Percentiles rank a stretch among this genome's conserved stretches.
Conservation (phyloP, 345 rosid species). For the Hevea brasiliensis region DNA sequence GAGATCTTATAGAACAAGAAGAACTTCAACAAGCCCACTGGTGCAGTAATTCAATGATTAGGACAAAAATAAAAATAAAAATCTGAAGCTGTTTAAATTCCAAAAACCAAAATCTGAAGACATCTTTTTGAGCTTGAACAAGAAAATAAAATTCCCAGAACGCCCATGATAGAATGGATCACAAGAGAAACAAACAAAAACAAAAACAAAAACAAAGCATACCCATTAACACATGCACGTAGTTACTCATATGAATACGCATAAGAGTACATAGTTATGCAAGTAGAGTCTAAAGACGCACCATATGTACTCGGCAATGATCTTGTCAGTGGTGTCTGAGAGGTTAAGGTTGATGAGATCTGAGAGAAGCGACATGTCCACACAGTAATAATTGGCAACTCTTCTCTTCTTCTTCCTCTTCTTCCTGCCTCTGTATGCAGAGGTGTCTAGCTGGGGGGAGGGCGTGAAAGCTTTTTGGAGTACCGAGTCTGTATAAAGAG, state of each 20-base stretch:
- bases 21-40: not conserved
- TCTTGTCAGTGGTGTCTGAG: constrained; percentile 28
- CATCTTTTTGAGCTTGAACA: not conserved
- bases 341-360: constrained; percentile 39
- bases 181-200: not conserved
- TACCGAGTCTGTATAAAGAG: not conserved
- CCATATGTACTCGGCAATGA: constrained; percentile 43
- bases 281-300: not conserved
- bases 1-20: not conserved
- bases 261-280: not conserved
- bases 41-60: not conserved
- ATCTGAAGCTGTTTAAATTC: not conserved
- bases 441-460: not conserved
- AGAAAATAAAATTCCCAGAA: not conserved
- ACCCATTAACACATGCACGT: not conserved
- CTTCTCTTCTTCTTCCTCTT: not conserved
- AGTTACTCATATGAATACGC: not conserved
- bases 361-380: constrained; percentile 27
- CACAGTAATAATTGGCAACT: too few relatives aligned
- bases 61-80: not conserved
- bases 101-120: not conserved
- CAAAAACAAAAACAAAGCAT: not conserved
- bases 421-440: too few relatives aligned
- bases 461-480: not conserved
- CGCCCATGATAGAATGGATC: not conserved